These are phyloP conservation scores for Tolypocladium inflatum DNA, from an alignment of 2,329 filamentous ascomycete genomes.

Conservation along the genomic window DNA sequence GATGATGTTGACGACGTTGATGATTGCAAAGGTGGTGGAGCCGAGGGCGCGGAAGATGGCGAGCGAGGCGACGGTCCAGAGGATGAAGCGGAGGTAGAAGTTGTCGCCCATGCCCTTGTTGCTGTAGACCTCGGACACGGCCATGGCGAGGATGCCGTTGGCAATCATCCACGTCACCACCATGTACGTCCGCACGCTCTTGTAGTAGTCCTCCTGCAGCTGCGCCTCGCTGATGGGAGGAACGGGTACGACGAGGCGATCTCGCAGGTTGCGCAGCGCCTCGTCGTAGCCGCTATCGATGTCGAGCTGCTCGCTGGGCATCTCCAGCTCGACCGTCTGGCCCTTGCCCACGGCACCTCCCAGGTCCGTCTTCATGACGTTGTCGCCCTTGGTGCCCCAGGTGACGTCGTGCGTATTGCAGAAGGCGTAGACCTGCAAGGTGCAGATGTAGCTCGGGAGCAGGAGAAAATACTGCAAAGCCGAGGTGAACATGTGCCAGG, in stretches of 20 bases:
- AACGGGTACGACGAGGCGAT: slow-evolving; percentile 72
- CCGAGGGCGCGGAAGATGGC: slow-evolving; percentile 85
- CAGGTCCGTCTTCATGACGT: slow-evolving; percentile 85
- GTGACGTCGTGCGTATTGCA: slow-evolving; percentile 99
- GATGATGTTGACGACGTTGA: slow-evolving; percentile 74
- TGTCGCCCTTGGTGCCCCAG: slow-evolving; percentile 98
- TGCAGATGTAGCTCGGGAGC: slow-evolving; percentile 90
- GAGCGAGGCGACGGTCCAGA: slow-evolving; percentile 81
- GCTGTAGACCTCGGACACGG: slow-evolving; percentile 77
- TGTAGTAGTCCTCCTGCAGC: slow-evolving; percentile 97
- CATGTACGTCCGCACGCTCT: slow-evolving; percentile 95
- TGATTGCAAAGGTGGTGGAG: slow-evolving; percentile 68
- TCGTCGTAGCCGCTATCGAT: slow-evolving; percentile 98
- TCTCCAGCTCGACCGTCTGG: slow-evolving; percentile 84
- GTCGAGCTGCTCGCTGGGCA: slow-evolving; percentile 95
- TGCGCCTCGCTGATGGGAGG: slow-evolving; percentile 61
- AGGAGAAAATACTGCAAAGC: slow-evolving; percentile 87
- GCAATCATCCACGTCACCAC: slow-evolving; percentile 89
- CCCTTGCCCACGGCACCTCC: slow-evolving; percentile 74
- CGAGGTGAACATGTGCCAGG: slow-evolving; percentile 98
- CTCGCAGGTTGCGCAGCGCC: slow-evolving; percentile 88
- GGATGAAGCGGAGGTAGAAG: slow-evolving; percentile 83
- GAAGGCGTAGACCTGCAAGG: slow-evolving; percentile 94
- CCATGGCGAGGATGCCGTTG: slow-evolving; percentile 91
- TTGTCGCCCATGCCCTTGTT: slow-evolving; percentile 65